Conservation (phyloP, 1,139 yeast genomes). For the Taphrina betulina region DNA sequence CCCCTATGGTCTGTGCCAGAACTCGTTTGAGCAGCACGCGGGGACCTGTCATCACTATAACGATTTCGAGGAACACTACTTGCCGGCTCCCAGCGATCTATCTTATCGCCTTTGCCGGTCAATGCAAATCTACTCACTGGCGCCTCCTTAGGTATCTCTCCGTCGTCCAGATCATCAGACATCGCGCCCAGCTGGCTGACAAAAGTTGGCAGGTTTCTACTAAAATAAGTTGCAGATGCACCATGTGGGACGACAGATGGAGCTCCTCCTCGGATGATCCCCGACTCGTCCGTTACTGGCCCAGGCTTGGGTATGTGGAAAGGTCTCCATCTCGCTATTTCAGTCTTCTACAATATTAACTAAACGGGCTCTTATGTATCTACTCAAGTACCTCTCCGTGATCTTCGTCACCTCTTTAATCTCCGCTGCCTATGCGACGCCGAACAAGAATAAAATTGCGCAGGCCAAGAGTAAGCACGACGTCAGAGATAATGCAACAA, state of each 20-base stretch:
- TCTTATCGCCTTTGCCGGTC: neutral
- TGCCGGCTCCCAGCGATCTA: neutral
- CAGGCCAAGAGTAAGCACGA: constrained; percentile 15
- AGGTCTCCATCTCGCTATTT: too few relatives aligned
- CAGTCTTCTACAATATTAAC: too few relatives aligned
- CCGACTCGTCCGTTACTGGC: too few relatives aligned
- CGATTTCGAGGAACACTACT: neutral
- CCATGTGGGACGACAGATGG: too few relatives aligned
- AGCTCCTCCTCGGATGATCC: too few relatives aligned
- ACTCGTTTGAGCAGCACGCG: neutral
- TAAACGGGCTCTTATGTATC: too few relatives aligned
- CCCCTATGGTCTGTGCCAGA: neutral
- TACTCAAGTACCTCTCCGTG: too few relatives aligned
- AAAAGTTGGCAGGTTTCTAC: too few relatives aligned
- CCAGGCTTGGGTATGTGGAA: too few relatives aligned
- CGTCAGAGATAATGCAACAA: too few relatives aligned
- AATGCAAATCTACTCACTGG: neutral
- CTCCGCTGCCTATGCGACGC: neutral
- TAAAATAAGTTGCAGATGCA: too few relatives aligned
- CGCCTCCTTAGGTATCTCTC: constrained; percentile 13
- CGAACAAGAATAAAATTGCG: constrained; percentile 26
- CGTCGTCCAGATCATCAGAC: constrained; percentile 23
- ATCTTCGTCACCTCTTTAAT: neutral
- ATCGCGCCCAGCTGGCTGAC: too few relatives aligned
- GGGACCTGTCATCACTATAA: neutral